Base-by-base conservation (phyloP, 2,329 filamentous ascomycete genomes). In the Aspergillus aculeatus region DNA sequence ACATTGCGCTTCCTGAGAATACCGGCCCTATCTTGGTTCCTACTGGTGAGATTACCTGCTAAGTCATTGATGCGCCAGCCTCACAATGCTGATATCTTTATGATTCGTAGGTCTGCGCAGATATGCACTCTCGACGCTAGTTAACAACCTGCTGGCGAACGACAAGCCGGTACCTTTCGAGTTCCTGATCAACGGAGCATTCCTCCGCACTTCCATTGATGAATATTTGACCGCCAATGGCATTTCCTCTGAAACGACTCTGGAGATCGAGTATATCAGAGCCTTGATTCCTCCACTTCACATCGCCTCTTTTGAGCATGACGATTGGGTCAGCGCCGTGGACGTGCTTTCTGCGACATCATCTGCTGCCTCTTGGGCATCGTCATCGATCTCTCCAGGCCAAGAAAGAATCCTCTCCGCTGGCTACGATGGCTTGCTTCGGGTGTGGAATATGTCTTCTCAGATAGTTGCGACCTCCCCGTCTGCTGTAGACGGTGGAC, bases 131-230 rank as follows among this genome's bases (percentile, higher is more conserved):
- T 88, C 86, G 1, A 85, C 82, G 2, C 78, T 89, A 59, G 84
- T 88, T 57, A 89, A 89, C 71, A 82, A 82, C 63, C 78, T 88
- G 11, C 76, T 88, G 31, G 77, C 81, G 38, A 82, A 79, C 59
- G 80, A 82, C 56, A 83, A 82, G 68, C 75, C 79, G 16, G 71
- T 81, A 41, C 80, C 80, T 14, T 77, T 99, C 77, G 95, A 99
- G 77, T 98, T 99, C 80, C 85, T 99, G 68, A 89, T 96, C 78
- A 95, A 97, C 76, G 95, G 95, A 75, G 88, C 89, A 71, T 97
- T 96, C 77, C 85, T 99, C 54, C 89, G 91, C 63, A 90, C 92
- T 26, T 92, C 91, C 19, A 86, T 99, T 66, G 91, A 96, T 74
- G 91, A 97, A 71, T 96, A 96, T 77, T 86, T 99, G 61, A 88